phyloP scores from a whole-genome alignment of 805 yeast species.

The Teunomyces stri region DNA sequence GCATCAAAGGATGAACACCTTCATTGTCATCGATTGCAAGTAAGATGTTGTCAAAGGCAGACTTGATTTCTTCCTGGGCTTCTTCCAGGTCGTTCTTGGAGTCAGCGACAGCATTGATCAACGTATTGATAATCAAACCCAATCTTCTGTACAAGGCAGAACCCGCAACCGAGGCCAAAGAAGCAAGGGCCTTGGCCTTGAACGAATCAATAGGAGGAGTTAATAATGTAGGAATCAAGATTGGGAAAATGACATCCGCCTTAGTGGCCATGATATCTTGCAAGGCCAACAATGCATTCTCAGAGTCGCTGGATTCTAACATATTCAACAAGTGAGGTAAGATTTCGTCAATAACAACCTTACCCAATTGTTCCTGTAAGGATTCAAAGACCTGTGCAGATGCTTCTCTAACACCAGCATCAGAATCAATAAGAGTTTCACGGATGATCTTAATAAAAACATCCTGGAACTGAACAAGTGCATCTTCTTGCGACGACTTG shows the following conservation, averaged over 20 bases:
- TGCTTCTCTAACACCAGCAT: conserved; percentile 75
- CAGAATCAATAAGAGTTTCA: conserved; percentile 72
- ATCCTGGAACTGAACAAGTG: conserved; percentile 62
- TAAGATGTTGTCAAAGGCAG: conserved; percentile 66
- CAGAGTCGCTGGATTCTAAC: conserved; percentile 55
- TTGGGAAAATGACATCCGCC: conserved; percentile 90
- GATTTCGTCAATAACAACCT: conserved; percentile 81
- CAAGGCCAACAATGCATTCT: conserved; percentile 79
- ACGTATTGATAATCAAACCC: conserved; percentile 67
- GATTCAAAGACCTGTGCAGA: conserved; percentile 91
- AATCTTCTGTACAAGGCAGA: conserved; percentile 71
- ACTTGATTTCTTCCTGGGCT: conserved; percentile 41
- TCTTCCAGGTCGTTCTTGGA: conserved; percentile 34
- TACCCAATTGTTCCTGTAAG: conserved; percentile 78
- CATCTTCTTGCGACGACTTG: conserved; percentile 63
- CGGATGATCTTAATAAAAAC: conserved; percentile 73
- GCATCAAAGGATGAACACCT: conserved; percentile 82
- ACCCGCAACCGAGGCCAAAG: conserved; percentile 89
- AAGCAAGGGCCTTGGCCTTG: conserved; percentile 84
- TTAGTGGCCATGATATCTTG: conserved; percentile 90
- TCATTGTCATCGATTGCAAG: conserved; percentile 71
- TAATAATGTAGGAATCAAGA: conserved; percentile 80
- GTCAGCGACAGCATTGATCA: conserved; percentile 59
- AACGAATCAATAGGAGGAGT: conserved; percentile 76
- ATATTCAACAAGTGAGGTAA: conserved; percentile 76